These are phyloP conservation scores for Lipomyces sp. DNA, from an alignment of 805 yeast species.

Conservation along the genomic window DNA sequence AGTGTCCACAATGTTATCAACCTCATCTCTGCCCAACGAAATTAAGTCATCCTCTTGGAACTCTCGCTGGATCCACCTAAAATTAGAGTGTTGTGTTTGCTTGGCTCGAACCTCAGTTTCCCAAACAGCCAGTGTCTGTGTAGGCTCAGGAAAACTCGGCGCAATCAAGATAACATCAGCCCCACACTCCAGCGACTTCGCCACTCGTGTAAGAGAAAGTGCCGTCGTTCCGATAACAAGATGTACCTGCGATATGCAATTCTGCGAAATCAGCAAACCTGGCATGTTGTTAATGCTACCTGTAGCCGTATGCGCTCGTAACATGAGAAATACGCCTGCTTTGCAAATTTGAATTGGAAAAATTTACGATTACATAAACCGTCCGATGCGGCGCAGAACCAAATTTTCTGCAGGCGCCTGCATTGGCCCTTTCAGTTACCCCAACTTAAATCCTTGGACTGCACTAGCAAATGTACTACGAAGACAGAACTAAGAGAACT, in stretches of 20 bases:
- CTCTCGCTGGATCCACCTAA: constrained; percentile 43
- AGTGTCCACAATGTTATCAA: constrained; percentile 69
- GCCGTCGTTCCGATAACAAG: constrained; percentile 35
- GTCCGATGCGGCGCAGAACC: too few species aligned
- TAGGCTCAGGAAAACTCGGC: constrained; percentile 9
- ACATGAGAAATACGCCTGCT: neutral
- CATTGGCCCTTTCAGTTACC: too few species aligned
- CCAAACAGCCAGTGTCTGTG: constrained; percentile 12
- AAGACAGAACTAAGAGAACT: too few species aligned
- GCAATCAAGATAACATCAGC: constrained; percentile 30
- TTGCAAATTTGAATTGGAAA: neutral
- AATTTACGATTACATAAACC: neutral
- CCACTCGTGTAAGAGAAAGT: constrained; percentile 28
- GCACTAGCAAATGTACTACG: too few species aligned
- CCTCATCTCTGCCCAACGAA: constrained; percentile 64
- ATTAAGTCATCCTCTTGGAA: constrained; percentile 55
- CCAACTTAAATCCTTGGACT: too few species aligned
- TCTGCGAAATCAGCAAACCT: constrained; percentile 29
- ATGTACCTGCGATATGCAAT: constrained; percentile 33
- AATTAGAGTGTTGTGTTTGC: neutral
- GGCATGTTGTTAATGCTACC: constrained; percentile 16
- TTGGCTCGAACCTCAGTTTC: constrained; percentile 11
- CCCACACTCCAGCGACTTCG: constrained; percentile 33
- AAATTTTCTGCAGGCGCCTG: too few species aligned
- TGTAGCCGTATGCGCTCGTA: neutral